Percentiles rank a stretch among this genome's conserved stretches.
Conservation (phyloP, 225 moss, liverwort and hornwort genomes). For the Antitrichia curtipendula region DNA sequence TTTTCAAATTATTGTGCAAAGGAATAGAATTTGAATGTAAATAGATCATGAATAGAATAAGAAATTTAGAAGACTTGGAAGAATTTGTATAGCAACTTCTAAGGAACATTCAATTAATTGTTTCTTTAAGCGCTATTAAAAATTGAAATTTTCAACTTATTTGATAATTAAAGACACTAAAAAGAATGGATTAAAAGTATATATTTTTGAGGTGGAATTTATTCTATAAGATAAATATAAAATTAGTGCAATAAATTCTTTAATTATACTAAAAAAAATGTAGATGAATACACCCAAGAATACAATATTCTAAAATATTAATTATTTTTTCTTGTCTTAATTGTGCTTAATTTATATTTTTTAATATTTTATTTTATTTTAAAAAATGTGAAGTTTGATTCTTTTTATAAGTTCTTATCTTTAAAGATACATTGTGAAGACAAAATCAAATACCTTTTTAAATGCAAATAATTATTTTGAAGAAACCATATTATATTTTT, state of each 20-base stretch:
- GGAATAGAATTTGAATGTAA: too few species aligned
- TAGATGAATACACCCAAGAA: neutral
- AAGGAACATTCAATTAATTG: rapidly evolving
- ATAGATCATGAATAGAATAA: too few species aligned
- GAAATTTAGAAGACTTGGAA: neutral
- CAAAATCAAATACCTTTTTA: rapidly evolving
- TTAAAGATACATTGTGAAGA: too few species aligned
- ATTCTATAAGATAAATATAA: rapidly evolving
- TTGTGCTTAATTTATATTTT: rapidly evolving
- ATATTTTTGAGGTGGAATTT: too few species aligned
- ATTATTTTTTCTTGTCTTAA: neutral
- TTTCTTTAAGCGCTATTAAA: too few species aligned
- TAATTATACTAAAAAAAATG: rapidly evolving
- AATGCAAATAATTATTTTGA: too few species aligned
- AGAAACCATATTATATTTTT: rapidly evolving
- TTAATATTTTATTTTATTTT: rapidly evolving
- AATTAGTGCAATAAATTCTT: neutral
- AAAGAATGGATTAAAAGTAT: rapidly evolving
- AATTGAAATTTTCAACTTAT: neutral
- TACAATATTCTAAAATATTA: too few species aligned
- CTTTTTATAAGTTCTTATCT: neutral
- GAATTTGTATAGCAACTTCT: neutral
- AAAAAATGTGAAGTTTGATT: neutral
- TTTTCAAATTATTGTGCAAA: neutral
- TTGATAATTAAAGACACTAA: rapidly evolving